Percentiles rank a stretch among this genome's conserved stretches.
Conservation (phyloP, 106 monocot species). For the Iris macrosiphon region DNA sequence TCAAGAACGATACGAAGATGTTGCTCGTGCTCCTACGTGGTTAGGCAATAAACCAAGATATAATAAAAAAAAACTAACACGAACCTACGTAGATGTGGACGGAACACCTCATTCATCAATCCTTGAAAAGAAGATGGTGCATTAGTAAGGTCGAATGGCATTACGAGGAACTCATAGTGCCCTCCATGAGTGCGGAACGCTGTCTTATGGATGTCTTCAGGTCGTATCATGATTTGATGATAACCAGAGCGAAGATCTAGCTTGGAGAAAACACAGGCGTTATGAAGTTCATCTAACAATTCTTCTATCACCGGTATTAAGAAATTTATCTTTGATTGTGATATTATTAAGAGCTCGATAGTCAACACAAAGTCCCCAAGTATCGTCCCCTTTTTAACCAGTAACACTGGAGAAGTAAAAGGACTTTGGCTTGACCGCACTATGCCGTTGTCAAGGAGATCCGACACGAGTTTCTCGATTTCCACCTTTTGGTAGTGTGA, state of each 20-base stretch:
- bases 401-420: not conserved
- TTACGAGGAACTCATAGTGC: too few species aligned
- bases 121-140: too few species aligned
- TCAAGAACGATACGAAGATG: not conserved
- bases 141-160: too few species aligned
- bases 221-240: too few species aligned
- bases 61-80: not conserved
- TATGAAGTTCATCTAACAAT: not conserved
- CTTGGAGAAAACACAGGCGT: not conserved
- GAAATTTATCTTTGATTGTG: conserved; percentile 9
- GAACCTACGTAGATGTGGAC: too few species aligned
- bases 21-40: not conserved
- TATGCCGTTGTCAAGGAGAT: not conserved
- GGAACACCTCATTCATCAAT: too few species aligned
- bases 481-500: not conserved
- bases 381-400: conserved; percentile 1
- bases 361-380: not conserved
- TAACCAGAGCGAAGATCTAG: too few species aligned
- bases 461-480: not conserved
- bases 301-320: not conserved
- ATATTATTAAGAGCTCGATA: too few species aligned
- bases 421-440: not conserved
- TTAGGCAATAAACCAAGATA: not conserved
- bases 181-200: too few species aligned
- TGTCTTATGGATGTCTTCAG: too few species aligned